Evolutionary conservation across 2,329 filamentous ascomycete genomes (phyloP).

Genomic region (Colletotrichum sp.): DNA sequence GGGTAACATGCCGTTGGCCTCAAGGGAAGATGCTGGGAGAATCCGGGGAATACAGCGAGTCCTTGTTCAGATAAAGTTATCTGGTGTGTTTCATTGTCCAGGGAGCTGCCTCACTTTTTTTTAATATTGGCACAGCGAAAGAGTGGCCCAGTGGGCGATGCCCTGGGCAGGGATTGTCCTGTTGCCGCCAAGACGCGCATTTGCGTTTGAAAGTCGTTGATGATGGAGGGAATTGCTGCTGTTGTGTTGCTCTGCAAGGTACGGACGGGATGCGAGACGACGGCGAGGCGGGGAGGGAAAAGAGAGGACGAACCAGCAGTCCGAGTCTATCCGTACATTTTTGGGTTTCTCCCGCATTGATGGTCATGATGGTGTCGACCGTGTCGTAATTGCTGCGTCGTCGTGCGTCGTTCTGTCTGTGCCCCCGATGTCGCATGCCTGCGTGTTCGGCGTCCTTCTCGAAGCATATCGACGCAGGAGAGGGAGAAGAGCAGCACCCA

Average conservation of each 20-base stretch:
- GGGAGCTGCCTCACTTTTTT: constrained; percentile 1
- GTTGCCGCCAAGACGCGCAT: background rate
- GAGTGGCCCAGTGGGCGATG: background rate
- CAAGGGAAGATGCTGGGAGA: constrained; percentile 10
- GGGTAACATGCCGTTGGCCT: background rate
- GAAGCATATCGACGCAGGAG: background rate
- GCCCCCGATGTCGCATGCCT: background rate
- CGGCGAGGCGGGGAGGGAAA: background rate
- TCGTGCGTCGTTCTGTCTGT: background rate
- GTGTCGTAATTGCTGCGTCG: background rate
- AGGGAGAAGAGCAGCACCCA: background rate
- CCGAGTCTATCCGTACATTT: background rate
- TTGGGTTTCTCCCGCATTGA: background rate
- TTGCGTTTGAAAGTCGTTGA: background rate
- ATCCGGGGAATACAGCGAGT: constrained; percentile 3
- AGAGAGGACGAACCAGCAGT: constrained; percentile 14
- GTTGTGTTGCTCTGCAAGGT: background rate
- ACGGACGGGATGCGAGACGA: background rate
- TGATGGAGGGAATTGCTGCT: background rate
- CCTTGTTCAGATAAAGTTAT: constrained; percentile 19
- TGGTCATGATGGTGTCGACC: background rate
- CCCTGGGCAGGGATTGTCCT: background rate
- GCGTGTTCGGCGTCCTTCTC: background rate
- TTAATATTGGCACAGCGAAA: background rate
- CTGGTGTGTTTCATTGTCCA: constrained; percentile 9